phyloP scores from a whole-genome alignment of 345 rosid genomes.

The Moricandia moricandioides region DNA sequence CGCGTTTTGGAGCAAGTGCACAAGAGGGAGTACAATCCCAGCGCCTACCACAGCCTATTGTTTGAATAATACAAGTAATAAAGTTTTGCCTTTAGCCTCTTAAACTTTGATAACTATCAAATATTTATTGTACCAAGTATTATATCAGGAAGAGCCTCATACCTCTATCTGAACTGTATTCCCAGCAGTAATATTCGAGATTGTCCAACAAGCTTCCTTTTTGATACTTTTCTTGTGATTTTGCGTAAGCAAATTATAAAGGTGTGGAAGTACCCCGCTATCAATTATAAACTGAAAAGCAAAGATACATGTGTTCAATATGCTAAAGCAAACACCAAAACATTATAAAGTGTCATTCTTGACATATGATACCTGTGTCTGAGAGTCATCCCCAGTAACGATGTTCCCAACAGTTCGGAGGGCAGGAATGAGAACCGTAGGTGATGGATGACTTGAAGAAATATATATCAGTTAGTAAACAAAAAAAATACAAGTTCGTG shows the following conservation, averaged over 20 bases:
- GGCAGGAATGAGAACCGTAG: slow-evolving; percentile 83
- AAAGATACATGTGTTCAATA: slow-evolving; percentile 9
- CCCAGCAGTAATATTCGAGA: slow-evolving; percentile 87
- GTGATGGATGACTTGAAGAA: slow-evolving; percentile 64
- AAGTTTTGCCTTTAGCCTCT: background rate
- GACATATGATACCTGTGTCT: slow-evolving; percentile 62
- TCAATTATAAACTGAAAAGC: slow-evolving; percentile 68
- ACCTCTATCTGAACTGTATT: slow-evolving; percentile 83
- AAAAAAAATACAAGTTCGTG: background rate
- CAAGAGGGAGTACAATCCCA: slow-evolving; percentile 65
- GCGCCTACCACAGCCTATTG: slow-evolving; percentile 71
- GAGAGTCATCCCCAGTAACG: slow-evolving; percentile 83
- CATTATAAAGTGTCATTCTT: background rate
- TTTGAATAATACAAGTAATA: slow-evolving; percentile 1
- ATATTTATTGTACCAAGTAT: slow-evolving; percentile 1
- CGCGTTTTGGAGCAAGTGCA: slow-evolving; percentile 70
- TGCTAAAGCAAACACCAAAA: slow-evolving; percentile 15
- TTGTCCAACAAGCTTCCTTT: slow-evolving; percentile 90
- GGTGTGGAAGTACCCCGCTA: slow-evolving; percentile 64
- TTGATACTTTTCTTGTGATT: slow-evolving; percentile 83
- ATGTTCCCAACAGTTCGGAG: slow-evolving; percentile 79
- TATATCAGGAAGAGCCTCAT: slow-evolving; percentile 9
- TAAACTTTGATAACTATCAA: background rate
- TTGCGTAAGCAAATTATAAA: slow-evolving; percentile 65
- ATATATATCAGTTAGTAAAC: slow-evolving; percentile 28